Conservation (phyloP, 2,329 filamentous ascomycete species). For the Esteya vermicola region DNA sequence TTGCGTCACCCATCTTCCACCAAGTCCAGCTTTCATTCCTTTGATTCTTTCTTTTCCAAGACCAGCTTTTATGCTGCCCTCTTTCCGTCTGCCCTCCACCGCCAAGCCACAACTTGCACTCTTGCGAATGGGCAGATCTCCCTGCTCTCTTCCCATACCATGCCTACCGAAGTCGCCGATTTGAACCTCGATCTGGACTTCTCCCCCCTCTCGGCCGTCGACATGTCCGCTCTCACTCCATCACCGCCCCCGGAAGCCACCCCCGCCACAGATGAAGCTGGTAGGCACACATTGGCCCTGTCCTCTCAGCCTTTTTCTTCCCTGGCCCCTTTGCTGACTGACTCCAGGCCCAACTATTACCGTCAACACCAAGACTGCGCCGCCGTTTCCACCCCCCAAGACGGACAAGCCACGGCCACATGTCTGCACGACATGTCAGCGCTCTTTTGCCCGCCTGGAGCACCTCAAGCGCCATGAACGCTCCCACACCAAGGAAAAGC, state of each 20-base stretch:
- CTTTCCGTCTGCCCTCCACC: no score
- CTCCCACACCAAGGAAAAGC: conserved; percentile 98
- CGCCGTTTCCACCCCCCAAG: conserved; percentile 66
- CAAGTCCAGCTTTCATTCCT: no score
- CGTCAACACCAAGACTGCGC: conserved; percentile 28
- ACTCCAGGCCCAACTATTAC: conserved; percentile 32
- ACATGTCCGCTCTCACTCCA: conserved; percentile 13
- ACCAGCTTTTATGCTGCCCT: no score
- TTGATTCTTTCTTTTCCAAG: no score
- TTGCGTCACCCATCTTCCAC: no score
- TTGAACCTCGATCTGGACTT: no score
- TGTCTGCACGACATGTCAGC: conserved; percentile 77
- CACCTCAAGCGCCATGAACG: conserved; percentile 95
- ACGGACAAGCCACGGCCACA: conserved; percentile 96
- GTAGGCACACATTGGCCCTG: conserved; percentile 10
- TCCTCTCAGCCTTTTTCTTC: neutral
- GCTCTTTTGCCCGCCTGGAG: conserved; percentile 88
- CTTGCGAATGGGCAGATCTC: no score
- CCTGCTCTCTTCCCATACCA: no score
- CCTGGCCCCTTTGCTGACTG: neutral
- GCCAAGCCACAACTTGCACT: no score
- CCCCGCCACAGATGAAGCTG: conserved; percentile 15
- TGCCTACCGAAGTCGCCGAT: no score
- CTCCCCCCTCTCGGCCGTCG: conserved; percentile 4
- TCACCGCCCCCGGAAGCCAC: conserved; percentile 6